Evolutionary conservation across 2,329 filamentous ascomycete species (phyloP).

Genomic region (Fusarium tricinctum): DNA sequence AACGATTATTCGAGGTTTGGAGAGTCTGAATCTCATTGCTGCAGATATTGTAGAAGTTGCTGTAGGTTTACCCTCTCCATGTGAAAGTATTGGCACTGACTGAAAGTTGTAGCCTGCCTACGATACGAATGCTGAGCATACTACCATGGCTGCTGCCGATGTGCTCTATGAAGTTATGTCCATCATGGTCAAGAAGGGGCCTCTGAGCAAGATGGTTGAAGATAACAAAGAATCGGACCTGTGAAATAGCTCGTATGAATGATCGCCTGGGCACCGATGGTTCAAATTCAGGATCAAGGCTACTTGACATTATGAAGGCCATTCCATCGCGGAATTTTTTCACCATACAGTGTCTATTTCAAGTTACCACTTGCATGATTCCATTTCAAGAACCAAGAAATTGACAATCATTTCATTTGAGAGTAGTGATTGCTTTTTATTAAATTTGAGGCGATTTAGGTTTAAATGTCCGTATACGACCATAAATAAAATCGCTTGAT

Average conservation of each 20-base stretch:
- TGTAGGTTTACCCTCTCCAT: constrained; percentile 32
- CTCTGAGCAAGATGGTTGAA: constrained; percentile 66
- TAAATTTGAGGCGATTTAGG: fast-evolving
- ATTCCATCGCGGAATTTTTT: too few relatives aligned
- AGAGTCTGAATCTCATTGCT: constrained; percentile 77
- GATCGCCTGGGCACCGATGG: too few relatives aligned
- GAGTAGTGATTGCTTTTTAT: too few relatives aligned
- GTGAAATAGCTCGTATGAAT: not conserved
- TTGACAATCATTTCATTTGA: too few relatives aligned
- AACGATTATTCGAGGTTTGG: constrained; percentile 77
- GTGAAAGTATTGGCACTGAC: not conserved
- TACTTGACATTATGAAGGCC: too few relatives aligned
- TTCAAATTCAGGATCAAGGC: too few relatives aligned
- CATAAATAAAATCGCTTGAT: too few relatives aligned
- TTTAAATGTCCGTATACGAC: too few relatives aligned
- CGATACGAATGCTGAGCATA: constrained; percentile 79
- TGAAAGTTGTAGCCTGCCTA: constrained; percentile 68
- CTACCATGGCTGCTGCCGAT: constrained; percentile 80
- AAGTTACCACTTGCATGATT: too few relatives aligned
- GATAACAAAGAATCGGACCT: constrained; percentile 25
- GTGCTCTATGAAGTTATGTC: constrained; percentile 83
- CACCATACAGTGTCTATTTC: too few relatives aligned
- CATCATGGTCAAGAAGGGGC: constrained; percentile 85
- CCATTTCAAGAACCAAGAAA: too few relatives aligned
- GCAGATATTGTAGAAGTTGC: constrained; percentile 80